Evolutionary conservation across 1,139 yeast genomes (phyloP), one percentile per base, ranked within the genome.

Genomic region (Blastobotrys ciferrii): DNA sequence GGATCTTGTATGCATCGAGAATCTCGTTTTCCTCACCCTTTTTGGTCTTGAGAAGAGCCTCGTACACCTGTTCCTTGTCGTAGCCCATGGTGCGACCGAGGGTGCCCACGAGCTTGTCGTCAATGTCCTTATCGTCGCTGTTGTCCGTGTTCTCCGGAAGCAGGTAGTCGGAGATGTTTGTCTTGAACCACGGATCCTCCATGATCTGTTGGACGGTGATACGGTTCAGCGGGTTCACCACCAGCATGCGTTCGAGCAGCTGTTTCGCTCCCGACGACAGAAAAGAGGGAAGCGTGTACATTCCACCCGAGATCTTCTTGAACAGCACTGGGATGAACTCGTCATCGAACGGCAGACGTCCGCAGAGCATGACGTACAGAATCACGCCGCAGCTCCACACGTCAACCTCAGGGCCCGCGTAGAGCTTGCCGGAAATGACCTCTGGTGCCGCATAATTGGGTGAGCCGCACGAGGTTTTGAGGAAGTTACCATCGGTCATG

Each of bases 361-460:
- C 98, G 70, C 98, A 92, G 48, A 92, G 76, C 96, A 92, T 89
- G 43, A 94, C 98, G 61, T 91, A 92, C 53, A 92, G 75, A 49
- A 94, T 92, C 44, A 94, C 98, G 59, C 99, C 98, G 60, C 96
- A 86, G 0, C 96, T 87, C 99, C 99, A 94, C 47, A 94, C 98
- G 67, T 94, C 98, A 45, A 92, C 98, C 69, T 92, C 98, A 2
- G 98, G 98, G 3, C 98, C 98, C 1, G 98, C 98, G 63, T 92
- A 92, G 51, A 92, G 76, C 65, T 94, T 91, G 42, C 98, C 98
- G 57, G 94, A 82, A 53, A 92, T 92, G 43, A 92, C 98, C 68
- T 92, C 98, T 0, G 98, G 98, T 0, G 98, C 98, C 1, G 98
- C 98, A 65, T 92, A 92, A 65, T 92, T 91, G 46, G 98, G 98